Conservation (phyloP, 768 basidiomycete genomes). For the Dentipellis sp. region DNA sequence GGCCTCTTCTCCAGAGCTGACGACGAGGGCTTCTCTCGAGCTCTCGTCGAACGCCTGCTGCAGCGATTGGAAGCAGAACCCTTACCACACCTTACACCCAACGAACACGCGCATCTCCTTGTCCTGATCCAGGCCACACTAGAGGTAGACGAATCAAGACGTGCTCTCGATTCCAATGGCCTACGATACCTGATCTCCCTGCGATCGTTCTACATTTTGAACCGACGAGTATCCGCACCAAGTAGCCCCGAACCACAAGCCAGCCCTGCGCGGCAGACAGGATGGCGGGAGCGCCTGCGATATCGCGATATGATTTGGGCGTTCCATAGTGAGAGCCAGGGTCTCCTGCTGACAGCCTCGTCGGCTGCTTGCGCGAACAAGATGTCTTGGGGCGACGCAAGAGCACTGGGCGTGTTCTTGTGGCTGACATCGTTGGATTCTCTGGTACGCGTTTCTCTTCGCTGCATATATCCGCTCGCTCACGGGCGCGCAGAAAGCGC, state of each 20-base stretch:
- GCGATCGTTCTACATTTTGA: slow-evolving; percentile 84
- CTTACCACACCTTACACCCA: slow-evolving; percentile 61
- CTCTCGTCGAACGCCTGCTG: slow-evolving; percentile 51
- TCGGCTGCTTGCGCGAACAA: slow-evolving; percentile 68
- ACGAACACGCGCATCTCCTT: slow-evolving; percentile 77
- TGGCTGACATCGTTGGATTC: slow-evolving; percentile 79
- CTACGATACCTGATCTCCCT: slow-evolving; percentile 89
- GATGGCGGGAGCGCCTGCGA: slow-evolving; percentile 66
- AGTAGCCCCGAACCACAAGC: slow-evolving; percentile 37
- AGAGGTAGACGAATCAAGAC: slow-evolving; percentile 83
- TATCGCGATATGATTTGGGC: slow-evolving; percentile 98
- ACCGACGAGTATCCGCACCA: slow-evolving; percentile 47
- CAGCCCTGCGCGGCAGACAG: slow-evolving; percentile 35
- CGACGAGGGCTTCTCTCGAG: slow-evolving; percentile 50
- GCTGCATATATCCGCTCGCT: background rate
- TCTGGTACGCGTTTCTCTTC: slow-evolving; percentile 43
- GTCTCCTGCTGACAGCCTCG: slow-evolving; percentile 65
- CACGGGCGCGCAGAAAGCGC: slow-evolving; percentile 43
- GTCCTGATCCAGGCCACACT: slow-evolving; percentile 82
- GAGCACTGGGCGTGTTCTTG: slow-evolving; percentile 75
- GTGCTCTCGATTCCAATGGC: slow-evolving; percentile 89
- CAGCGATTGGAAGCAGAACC: slow-evolving; percentile 52
- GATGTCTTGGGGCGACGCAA: slow-evolving; percentile 86
- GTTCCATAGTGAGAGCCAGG: slow-evolving; percentile 91
- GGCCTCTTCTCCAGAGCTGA: slow-evolving; percentile 24